Evolutionary conservation across 495 filamentous ascomycete genomes (phyloP).

Genomic region (Pseudotulostoma volvatum): DNA sequence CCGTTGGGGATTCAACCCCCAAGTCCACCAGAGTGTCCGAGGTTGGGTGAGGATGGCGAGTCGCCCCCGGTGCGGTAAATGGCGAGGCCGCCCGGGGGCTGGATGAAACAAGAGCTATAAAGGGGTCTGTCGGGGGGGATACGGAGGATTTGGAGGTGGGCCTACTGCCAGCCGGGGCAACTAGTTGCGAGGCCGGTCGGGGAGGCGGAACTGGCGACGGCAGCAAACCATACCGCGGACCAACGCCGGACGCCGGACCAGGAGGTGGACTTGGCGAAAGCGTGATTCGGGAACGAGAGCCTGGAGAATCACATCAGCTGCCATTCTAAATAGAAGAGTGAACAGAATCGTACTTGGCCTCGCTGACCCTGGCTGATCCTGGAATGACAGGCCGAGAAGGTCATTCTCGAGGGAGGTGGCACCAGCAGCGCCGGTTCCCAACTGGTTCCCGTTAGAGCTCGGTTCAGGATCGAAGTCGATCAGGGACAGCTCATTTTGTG

Average conservation of each 20-base stretch:
- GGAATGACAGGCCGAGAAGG: slow-evolving; percentile 51
- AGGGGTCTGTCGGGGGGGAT: slow-evolving; percentile 38
- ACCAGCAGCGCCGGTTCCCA: slow-evolving; percentile 18
- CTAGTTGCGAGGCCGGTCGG: slow-evolving; percentile 30
- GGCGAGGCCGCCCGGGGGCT: slow-evolving; percentile 30
- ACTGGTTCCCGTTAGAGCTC: slow-evolving; percentile 29
- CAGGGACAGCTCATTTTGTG: slow-evolving; percentile 73
- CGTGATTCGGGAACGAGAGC: slow-evolving; percentile 45
- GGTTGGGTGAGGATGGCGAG: slow-evolving; percentile 9
- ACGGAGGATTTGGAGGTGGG: slow-evolving; percentile 21
- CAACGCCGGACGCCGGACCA: slow-evolving; percentile 20
- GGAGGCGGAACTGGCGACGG: slow-evolving; percentile 27
- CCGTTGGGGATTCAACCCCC: slow-evolving; percentile 9
- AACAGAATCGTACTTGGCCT: slow-evolving; percentile 6
- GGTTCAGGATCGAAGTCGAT: slow-evolving; percentile 74
- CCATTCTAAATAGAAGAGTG: neutral
- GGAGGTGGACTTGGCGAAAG: neutral
- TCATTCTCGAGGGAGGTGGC: slow-evolving; percentile 42
- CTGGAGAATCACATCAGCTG: too few species aligned
- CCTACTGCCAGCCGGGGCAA: slow-evolving; percentile 24
- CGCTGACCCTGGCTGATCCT: slow-evolving; percentile 24
- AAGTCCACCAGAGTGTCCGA: slow-evolving; percentile 32
- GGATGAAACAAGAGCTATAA: slow-evolving; percentile 49
- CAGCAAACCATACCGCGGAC: slow-evolving; percentile 48
- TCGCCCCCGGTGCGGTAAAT: slow-evolving; percentile 13